These are phyloP conservation scores for Pleurozium schreberi DNA, from an alignment of 225 moss, liverwort and hornwort species.

Conservation along the genomic window DNA sequence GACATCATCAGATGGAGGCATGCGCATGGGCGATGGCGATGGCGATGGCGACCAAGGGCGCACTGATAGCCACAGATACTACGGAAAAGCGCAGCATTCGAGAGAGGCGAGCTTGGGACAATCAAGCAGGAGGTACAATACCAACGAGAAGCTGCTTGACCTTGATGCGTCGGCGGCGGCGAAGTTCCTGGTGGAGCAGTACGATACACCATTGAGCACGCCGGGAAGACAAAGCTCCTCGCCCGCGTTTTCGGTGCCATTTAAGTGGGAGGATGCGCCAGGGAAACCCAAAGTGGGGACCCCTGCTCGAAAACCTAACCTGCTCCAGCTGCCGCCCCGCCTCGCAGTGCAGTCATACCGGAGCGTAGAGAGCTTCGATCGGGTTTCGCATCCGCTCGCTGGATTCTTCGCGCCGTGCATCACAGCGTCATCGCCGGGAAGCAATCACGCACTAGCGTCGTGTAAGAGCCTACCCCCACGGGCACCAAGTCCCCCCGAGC, in stretches of 20 bases:
- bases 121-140: conserved; percentile 16
- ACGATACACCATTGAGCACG: conserved; percentile 45
- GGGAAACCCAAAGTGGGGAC: conserved; percentile 59
- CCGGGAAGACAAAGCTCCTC: conserved; percentile 27
- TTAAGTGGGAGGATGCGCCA: conserved; percentile 86
- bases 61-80: conserved; percentile 33
- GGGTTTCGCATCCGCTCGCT: conserved; percentile 14
- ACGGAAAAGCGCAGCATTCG: conserved; percentile 24
- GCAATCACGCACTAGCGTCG: conserved; percentile 1
- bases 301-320: neutral
- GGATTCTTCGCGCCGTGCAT: conserved; percentile 35
- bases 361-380: conserved; percentile 8
- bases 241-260: conserved; percentile 56
- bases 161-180: conserved; percentile 72
- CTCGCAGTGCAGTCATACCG: conserved; percentile 7
- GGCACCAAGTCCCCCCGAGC: conserved; percentile 1
- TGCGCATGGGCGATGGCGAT: neutral
- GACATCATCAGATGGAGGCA: neutral
- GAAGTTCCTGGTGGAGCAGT: conserved; percentile 58
- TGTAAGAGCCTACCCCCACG: conserved; percentile 16
- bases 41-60: neutral
- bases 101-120: conserved; percentile 22
- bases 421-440: conserved; percentile 14
- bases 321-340: conserved; percentile 43
- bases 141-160: conserved; percentile 32